Conservation (phyloP, 495 filamentous ascomycete genomes). For the Podospora pseudopauciseta region DNA sequence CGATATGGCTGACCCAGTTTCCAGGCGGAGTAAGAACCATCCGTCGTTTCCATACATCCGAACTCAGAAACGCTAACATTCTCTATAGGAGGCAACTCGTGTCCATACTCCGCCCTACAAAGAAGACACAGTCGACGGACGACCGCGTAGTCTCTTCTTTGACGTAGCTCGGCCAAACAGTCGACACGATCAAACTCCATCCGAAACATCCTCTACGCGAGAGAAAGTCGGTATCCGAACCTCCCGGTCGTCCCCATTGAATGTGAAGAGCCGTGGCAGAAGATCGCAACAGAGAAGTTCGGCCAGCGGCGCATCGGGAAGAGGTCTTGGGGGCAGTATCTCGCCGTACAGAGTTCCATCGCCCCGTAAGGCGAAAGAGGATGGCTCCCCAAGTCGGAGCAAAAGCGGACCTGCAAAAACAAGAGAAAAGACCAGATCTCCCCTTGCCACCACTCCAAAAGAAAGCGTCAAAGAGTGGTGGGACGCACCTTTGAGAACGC, state of each 20-base stretch:
- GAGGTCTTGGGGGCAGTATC: neutral
- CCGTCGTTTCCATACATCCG: no score
- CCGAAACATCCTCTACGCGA: conserved; percentile 13
- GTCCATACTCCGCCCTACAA: conserved; percentile 47
- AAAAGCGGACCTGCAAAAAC: neutral
- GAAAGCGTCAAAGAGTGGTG: neutral
- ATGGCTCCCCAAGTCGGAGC: neutral
- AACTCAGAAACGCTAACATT: no score
- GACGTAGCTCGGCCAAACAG: conserved; percentile 32
- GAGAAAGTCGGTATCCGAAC: neutral
- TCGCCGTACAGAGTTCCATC: neutral
- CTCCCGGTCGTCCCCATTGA: neutral
- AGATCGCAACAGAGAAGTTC: neutral
- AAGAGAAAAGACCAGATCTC: neutral
- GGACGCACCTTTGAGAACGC: neutral
- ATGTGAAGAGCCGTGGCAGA: neutral
- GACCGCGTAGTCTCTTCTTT: conserved; percentile 47
- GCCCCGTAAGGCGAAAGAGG: neutral
- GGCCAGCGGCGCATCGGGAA: neutral
- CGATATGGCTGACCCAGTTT: conserved; percentile 21
- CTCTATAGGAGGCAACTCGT: conserved; percentile 43
- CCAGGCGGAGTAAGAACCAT: conserved; percentile 20
- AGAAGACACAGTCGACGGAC: conserved; percentile 28
- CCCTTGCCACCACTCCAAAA: neutral
- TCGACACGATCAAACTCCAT: neutral